Evolutionary conservation across 257 asterid species (phyloP).

Genomic region (Petunia axillaris): DNA sequence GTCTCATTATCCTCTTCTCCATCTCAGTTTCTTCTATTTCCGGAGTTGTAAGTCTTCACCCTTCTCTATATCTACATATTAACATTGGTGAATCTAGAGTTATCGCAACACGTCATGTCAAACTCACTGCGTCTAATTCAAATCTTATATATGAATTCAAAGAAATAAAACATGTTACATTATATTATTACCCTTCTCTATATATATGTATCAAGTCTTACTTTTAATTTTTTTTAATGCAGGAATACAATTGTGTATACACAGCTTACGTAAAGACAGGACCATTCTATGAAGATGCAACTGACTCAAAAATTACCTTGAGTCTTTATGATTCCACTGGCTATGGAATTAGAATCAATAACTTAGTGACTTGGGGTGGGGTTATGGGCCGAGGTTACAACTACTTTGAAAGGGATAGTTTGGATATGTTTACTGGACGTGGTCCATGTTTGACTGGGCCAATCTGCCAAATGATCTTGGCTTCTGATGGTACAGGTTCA

Average conservation of each 20-base stretch:
- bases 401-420: conserved; percentile 68
- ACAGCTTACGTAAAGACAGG: conserved; percentile 46
- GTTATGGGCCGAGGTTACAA: conserved; percentile 62
- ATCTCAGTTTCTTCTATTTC: background rate
- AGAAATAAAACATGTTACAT: too few relatives aligned
- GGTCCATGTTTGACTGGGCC: conserved; percentile 68
- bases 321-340: conserved; percentile 58
- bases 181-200: too few relatives aligned
- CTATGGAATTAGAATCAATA: conserved; percentile 48
- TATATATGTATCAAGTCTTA: too few relatives aligned
- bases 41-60: background rate
- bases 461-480: conserved; percentile 55
- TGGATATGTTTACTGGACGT: conserved; percentile 68
- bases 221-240: background rate
- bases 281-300: conserved; percentile 54
- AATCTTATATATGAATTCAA: too few relatives aligned
- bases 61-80: too few relatives aligned
- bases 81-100: too few relatives aligned
- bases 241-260: conserved; percentile 22
- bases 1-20: background rate
- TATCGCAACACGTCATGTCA: too few relatives aligned
- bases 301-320: conserved; percentile 56
- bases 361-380: conserved; percentile 74
- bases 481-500: conserved; percentile 63
- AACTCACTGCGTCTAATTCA: too few relatives aligned